Base-by-base conservation (phyloP, 164 flowering plant genomes). In the Amborella trichopoda region DNA sequence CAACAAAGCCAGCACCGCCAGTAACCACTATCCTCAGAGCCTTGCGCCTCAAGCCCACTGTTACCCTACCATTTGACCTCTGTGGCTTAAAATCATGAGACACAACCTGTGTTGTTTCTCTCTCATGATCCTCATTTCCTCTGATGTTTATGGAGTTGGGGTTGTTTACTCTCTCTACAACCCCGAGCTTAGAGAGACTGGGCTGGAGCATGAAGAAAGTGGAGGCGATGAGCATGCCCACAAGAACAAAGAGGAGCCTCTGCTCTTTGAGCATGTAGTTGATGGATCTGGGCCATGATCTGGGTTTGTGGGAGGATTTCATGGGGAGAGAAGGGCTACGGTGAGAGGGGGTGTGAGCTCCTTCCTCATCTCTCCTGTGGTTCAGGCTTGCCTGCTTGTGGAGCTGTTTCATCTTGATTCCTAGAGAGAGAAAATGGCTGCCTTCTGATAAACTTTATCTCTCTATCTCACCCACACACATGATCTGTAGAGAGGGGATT, bases 1-100 rank as follows among this genome's bases (percentile, higher is more conserved):
- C 97, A 1, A 89, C 95, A 26, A 89, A 89, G 8, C 97, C 97
- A 0, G 95, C 95, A 8, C 97, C 97, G 23, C 97, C 97, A 0
- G 97, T 90, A 5, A 90, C 94, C 41, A 90, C 91, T 40, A 86
- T 68, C 63, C 97, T 52, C 73, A 67, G 32, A 54, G 84, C 45
- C 65, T 50, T 55, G 45, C 68, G 50, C 30, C 62, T 66, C 18
- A 81, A 54, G 48, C 78, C 86, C 8, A 52, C 76, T 5, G 94
- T 88, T n/a, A 90, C 73, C 22, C 89, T 56, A 14, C 72, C 65
- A 1, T 52, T 51, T n/a, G n/a, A n/a, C n/a, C n/a, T n/a, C n/a
- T n/a, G n/a, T n/a, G n/a, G n/a, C 49, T 51, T 63, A 12, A 49
- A 71, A 4, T 23, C 49, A 25, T 16, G 1, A 4, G 16, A 21